Conservation (phyloP, 208 protist genomes). For the Acanthamoeba lenticulata region DNA sequence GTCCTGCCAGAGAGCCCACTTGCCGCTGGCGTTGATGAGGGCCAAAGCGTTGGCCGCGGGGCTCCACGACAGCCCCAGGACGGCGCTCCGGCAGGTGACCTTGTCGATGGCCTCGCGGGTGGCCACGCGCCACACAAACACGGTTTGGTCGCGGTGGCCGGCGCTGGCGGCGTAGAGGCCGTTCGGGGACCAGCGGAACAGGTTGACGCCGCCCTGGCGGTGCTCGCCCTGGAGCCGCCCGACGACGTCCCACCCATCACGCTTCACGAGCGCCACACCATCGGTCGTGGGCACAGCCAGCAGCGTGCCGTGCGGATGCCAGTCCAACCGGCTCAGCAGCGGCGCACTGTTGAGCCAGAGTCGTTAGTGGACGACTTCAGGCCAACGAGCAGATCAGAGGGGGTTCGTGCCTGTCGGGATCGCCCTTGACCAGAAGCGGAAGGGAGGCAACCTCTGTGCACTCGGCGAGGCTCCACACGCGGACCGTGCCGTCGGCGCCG, state of each 20-base stretch:
- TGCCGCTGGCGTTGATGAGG: background rate
- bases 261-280: background rate
- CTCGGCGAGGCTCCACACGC: conserved; percentile 3
- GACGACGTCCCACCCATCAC: conserved; percentile 2
- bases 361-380: background rate
- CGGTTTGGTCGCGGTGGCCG: background rate
- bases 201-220: background rate
- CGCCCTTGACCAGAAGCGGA: background rate
- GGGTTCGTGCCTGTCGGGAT: background rate
- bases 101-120: background rate
- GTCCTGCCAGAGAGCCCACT: conserved; percentile 16
- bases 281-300: conserved; percentile 15
- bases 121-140: background rate
- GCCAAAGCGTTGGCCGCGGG: background rate
- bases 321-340: conserved; percentile 13
- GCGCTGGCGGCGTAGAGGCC: conserved; percentile 6
- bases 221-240: conserved; percentile 2
- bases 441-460: background rate
- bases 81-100: background rate
- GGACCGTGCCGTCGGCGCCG: conserved; percentile 12
- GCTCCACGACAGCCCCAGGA: conserved; percentile 11
- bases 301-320: conserved; percentile 25
- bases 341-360: background rate
- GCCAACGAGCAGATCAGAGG: background rate
- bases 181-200: conserved; percentile 20